phyloP scores from a whole-genome alignment of 208 protist species.

The Leishmania mexicana region DNA sequence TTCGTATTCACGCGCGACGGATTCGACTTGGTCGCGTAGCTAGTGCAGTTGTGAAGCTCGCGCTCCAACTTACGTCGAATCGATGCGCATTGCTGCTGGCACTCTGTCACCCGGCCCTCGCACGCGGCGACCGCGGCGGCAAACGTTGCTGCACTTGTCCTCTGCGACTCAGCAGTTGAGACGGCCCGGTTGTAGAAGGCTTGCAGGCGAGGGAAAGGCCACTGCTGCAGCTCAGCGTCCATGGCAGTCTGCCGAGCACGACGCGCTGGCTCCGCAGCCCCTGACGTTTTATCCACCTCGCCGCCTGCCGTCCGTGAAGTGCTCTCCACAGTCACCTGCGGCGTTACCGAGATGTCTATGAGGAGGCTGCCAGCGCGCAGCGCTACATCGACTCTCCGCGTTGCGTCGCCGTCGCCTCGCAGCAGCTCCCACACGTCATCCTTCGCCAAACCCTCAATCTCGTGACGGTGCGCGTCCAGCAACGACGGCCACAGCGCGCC shows the following conservation, averaged over 20 bases:
- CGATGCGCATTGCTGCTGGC: conserved; percentile 6
- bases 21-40: not conserved
- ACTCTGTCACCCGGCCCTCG: not conserved
- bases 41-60: not conserved
- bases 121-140: not conserved
- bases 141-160: not conserved
- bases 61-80: not conserved
- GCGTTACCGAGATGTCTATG: conserved; percentile 16
- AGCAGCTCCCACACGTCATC: conserved; percentile 32
- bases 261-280: not conserved
- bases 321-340: not conserved
- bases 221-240: conserved; percentile 10
- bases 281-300: too few relatives aligned
- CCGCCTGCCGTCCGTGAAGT: not conserved
- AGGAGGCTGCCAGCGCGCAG: conserved; percentile 32
- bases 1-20: not conserved
- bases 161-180: not conserved
- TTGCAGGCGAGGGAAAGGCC: conserved; percentile 24
- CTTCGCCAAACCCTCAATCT: conserved; percentile 18
- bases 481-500: conserved; percentile 33
- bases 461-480: conserved; percentile 5
- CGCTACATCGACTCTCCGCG: conserved; percentile 7
- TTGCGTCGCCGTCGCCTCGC: not conserved
- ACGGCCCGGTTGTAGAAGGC: conserved; percentile 18
- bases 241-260: not conserved